Conservation (phyloP, 1,284 basidiomycete genomes). For the Cutaneotrichosporon cutaneum region DNA sequence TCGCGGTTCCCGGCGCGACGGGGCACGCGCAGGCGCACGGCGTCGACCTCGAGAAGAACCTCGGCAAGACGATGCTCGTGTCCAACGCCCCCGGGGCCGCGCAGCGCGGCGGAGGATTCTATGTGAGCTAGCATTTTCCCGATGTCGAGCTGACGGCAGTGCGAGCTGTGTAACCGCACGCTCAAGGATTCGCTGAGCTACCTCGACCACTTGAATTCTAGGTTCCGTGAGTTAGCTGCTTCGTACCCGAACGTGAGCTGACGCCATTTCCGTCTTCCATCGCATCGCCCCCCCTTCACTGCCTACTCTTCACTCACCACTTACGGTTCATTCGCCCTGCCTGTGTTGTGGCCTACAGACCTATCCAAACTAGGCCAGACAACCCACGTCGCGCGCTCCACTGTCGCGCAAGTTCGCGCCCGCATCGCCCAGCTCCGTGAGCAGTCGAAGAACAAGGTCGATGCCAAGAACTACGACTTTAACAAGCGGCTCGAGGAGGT, state of each 20-base stretch:
- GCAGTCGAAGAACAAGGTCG: constrained; percentile 73
- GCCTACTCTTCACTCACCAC: not conserved
- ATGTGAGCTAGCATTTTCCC: constrained; percentile 52
- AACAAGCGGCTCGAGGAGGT: constrained; percentile 81
- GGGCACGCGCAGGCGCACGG: constrained; percentile 79
- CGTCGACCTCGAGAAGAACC: constrained; percentile 84
- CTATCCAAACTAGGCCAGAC: constrained; percentile 83
- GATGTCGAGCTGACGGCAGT: constrained; percentile 50
- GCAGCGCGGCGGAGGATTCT: constrained; percentile 85
- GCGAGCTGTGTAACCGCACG: constrained; percentile 82
- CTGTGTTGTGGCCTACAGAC: constrained; percentile 55
- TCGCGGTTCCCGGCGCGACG: constrained; percentile 80
- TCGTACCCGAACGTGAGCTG: constrained; percentile 59
- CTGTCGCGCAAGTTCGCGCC: constrained; percentile 83
- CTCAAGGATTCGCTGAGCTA: constrained; percentile 92
- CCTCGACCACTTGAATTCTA: constrained; percentile 92
- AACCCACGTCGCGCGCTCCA: constrained; percentile 84
- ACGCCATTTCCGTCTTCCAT: not conserved
- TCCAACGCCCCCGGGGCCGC: constrained; percentile 66
- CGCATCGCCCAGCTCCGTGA: constrained; percentile 85
- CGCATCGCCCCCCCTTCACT: not conserved
- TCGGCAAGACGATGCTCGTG: constrained; percentile 88
- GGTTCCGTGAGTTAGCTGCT: constrained; percentile 58
- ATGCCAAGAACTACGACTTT: constrained; percentile 88
- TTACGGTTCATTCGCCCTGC: not conserved